Evolutionary conservation across 2,329 filamentous ascomycete species (phyloP).

Genomic region (Colletotrichum sp.): DNA sequence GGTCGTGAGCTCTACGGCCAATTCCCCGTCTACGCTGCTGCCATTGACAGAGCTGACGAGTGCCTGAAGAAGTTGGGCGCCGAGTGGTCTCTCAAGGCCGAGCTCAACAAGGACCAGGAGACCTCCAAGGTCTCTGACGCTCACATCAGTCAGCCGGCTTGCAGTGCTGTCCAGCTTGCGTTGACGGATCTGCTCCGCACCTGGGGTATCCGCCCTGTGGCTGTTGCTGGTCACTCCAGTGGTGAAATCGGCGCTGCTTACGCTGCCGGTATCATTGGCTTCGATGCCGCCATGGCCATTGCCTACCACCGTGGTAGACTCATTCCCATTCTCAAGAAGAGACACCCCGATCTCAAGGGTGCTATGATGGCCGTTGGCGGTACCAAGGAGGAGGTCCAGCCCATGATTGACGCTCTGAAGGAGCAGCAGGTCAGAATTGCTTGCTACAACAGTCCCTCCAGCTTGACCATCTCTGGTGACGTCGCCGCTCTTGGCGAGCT

Average conservation of each 20-base stretch:
- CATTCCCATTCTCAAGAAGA: slow-evolving; percentile 45
- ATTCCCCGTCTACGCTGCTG: slow-evolving; percentile 38
- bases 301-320: slow-evolving; percentile 55
- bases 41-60: slow-evolving; percentile 35
- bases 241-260: slow-evolving; percentile 56
- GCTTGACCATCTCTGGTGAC: slow-evolving; percentile 50
- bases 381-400: slow-evolving; percentile 45
- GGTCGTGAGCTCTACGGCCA: slow-evolving; percentile 27
- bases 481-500: slow-evolving; percentile 28
- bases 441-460: slow-evolving; percentile 59
- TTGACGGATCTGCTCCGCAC: slow-evolving; percentile 47
- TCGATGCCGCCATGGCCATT: slow-evolving; percentile 49
- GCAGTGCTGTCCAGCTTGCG: slow-evolving; percentile 53
- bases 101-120: slow-evolving; percentile 38
- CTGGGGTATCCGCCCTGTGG: slow-evolving; percentile 44
- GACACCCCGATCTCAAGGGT: slow-evolving; percentile 45
- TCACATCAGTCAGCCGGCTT: slow-evolving; percentile 48
- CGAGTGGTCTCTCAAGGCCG: slow-evolving; percentile 40
- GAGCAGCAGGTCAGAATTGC: slow-evolving; percentile 31
- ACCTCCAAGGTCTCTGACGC: slow-evolving; percentile 40
- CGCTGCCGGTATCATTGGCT: slow-evolving; percentile 37
- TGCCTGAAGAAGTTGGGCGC: slow-evolving; percentile 37
- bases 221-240: slow-evolving; percentile 50
- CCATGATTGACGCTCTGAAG: slow-evolving; percentile 48
- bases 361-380: slow-evolving; percentile 63